These are phyloP conservation scores for Flaveria robusta DNA, from an alignment of 129 eudicot genomes.

Conservation along the genomic window DNA sequence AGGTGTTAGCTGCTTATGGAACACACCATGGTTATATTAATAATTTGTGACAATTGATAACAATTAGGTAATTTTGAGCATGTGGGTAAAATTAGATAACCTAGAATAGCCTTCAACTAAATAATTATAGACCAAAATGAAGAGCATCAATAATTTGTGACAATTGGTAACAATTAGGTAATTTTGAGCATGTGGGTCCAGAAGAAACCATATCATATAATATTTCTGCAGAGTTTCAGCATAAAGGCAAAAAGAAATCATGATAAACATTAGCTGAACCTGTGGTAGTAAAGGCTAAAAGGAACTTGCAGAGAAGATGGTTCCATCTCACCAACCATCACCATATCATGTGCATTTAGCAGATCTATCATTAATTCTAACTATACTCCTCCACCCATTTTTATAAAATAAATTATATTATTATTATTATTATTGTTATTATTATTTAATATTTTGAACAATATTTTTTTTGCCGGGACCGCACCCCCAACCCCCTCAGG, in stretches of 20 bases:
- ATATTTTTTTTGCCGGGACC: no score
- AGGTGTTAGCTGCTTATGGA: no score
- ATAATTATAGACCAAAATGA: background rate
- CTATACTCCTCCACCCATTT: conserved; percentile 1
- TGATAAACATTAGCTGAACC: conserved; percentile 19
- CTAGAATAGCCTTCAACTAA: background rate
- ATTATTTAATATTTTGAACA: no score
- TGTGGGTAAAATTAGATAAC: background rate
- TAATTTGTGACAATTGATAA: background rate
- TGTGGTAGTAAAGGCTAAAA: conserved; percentile 32
- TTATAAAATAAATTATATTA: background rate
- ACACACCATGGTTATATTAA: background rate
- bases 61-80: conserved; percentile 24
- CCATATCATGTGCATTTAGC: conserved; percentile 36
- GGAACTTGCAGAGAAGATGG: conserved; percentile 34
- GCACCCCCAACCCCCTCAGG: no score
- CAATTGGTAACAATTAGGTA: conserved; percentile 11
- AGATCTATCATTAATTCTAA: conserved; percentile 27
- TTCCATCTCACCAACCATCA: conserved; percentile 37
- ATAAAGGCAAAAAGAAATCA: conserved; percentile 32
- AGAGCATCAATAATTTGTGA: background rate
- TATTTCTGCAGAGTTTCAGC: conserved; percentile 15
- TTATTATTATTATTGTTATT: no score
- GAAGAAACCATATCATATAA: conserved; percentile 28
- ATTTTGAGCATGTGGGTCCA: conserved; percentile 27